Evolutionary conservation across 805 yeast species (phyloP).

Genomic region (Naumovozyma castellii): DNA sequence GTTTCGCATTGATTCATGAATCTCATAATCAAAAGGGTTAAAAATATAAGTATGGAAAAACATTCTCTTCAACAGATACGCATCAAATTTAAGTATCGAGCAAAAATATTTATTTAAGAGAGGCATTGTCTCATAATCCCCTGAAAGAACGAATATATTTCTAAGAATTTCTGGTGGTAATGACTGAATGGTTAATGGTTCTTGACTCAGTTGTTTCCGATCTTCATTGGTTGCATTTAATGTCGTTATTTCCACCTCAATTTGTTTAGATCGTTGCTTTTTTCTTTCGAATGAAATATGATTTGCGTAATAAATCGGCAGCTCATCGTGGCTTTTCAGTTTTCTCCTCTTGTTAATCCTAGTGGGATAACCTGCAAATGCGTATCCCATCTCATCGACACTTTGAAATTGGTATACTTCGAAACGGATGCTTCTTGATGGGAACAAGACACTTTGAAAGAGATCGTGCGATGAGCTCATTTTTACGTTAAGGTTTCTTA

Average conservation of each 20-base stretch:
- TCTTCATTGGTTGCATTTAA: background rate
- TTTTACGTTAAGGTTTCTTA: too few species aligned
- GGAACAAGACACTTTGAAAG: too few species aligned
- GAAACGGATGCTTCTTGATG: background rate
- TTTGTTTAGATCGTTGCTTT: background rate
- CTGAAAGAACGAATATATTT: background rate
- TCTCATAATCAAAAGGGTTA: background rate
- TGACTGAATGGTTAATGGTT: background rate
- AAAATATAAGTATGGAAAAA: background rate
- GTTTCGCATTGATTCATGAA: background rate
- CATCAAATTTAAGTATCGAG: background rate
- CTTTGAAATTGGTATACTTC: background rate
- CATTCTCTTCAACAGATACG: background rate
- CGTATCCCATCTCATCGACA: background rate
- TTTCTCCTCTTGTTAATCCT: background rate
- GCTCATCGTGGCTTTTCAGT: background rate
- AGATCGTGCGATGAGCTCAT: background rate
- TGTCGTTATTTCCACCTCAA: background rate
- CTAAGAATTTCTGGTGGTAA: background rate
- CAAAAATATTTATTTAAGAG: too few species aligned
- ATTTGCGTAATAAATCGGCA: background rate
- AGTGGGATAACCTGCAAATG: background rate
- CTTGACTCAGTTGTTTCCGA: background rate
- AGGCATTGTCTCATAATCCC: background rate
- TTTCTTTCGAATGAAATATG: background rate